Conservation (phyloP, 2,329 filamentous ascomycete genomes). For the Didymella lethalis region DNA sequence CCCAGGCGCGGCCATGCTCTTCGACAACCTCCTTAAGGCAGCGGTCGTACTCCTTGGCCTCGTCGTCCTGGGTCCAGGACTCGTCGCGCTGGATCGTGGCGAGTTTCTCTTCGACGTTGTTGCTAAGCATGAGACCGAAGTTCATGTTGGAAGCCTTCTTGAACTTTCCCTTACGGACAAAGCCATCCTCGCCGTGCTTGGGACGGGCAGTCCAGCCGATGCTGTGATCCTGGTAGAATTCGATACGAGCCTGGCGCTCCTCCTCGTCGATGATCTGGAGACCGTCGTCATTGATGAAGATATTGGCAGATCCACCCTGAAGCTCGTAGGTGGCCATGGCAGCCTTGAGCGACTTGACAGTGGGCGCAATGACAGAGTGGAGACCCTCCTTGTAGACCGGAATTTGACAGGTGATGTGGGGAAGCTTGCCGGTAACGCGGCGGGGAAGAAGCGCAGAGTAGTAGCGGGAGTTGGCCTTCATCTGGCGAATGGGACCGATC, state of each 20-base stretch:
- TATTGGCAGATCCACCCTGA: constrained; percentile 68
- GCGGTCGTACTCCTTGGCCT: constrained; percentile 32
- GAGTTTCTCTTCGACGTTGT: constrained; percentile 68
- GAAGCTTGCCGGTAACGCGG: constrained; percentile 66
- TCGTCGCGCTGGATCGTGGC: constrained; percentile 45
- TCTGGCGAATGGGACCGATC: constrained; percentile 76
- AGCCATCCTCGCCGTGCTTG: constrained; percentile 46
- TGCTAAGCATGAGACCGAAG: constrained; percentile 68
- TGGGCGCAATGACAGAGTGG: constrained; percentile 74
- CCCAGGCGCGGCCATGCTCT: constrained; percentile 74
- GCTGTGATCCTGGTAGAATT: constrained; percentile 58
- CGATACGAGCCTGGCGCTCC: constrained; percentile 52
- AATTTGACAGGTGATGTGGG: constrained; percentile 77
- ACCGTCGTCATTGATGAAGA: constrained; percentile 72
- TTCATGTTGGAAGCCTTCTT: constrained; percentile 73
- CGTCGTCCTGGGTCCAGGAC: constrained; percentile 44
- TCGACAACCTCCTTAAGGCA: constrained; percentile 71
- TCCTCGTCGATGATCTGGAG: constrained; percentile 65
- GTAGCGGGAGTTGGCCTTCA: constrained; percentile 78
- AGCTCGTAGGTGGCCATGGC: constrained; percentile 58
- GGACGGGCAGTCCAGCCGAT: constrained; percentile 57
- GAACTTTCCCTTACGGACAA: constrained; percentile 41
- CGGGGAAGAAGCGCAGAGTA: constrained; percentile 74
- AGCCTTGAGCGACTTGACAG: constrained; percentile 78
- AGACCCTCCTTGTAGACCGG: constrained; percentile 88